Conservation (phyloP, 192 early-diverging fungal genomes). For the Mortierella claussenii region DNA sequence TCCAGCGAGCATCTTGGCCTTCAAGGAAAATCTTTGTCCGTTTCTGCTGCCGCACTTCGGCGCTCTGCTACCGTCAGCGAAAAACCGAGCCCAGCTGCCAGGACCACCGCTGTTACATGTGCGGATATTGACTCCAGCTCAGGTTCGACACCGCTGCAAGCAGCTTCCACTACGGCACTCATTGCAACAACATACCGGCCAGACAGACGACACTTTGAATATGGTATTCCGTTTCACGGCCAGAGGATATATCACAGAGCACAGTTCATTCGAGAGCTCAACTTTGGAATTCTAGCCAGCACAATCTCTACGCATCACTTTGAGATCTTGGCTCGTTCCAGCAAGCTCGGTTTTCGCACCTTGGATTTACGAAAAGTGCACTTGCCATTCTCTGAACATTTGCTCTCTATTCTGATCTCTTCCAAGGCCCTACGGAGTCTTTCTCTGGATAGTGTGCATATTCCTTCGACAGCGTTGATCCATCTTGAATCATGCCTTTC, state of each 20-base stretch:
- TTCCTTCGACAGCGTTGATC: conserved; percentile 12
- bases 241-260: conserved; percentile 40
- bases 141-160: not conserved
- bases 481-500: conserved; percentile 29
- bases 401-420: conserved; percentile 31
- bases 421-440: conserved; percentile 17
- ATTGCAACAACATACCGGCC: conserved; percentile 32
- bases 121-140: too few relatives aligned
- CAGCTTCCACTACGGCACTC: conserved; percentile 17
- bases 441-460: conserved; percentile 5
- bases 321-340: conserved; percentile 47
- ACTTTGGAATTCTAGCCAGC: conserved; percentile 12
- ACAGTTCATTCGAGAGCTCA: conserved; percentile 39
- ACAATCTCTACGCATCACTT: conserved; percentile 20
- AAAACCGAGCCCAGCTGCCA: not conserved
- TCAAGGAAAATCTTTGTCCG: too few relatives aligned
- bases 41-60: not conserved
- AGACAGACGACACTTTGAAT: conserved; percentile 16
- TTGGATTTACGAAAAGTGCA: conserved; percentile 25
- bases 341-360: conserved; percentile 30
- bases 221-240: conserved; percentile 46
- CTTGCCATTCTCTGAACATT: conserved; percentile 30
- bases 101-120: not conserved
- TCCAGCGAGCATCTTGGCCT: too few relatives aligned
- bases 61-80: conserved; percentile 19